Evolutionary conservation across 108 stramenopile species (phyloP).

Genomic region (Seminavis robusta): DNA sequence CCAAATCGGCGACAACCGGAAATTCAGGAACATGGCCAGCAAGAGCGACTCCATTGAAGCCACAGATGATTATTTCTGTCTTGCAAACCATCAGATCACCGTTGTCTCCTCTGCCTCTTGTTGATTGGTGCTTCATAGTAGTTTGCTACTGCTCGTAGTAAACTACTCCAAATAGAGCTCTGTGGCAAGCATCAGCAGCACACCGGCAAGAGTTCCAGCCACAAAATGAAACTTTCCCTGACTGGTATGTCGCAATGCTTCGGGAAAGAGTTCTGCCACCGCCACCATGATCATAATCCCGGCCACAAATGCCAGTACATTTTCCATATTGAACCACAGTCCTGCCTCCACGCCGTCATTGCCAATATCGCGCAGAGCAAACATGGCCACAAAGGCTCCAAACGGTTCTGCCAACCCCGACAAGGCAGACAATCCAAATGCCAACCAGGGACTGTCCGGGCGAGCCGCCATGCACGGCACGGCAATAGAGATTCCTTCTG

Average conservation of each 20-base stretch:
- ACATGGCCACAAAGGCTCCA: conserved; percentile 65
- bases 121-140: too few species aligned
- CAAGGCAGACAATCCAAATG: conserved; percentile 65
- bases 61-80: too few species aligned
- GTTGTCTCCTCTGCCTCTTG: too few species aligned
- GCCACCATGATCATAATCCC: conserved; percentile 84
- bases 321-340: conserved; percentile 52
- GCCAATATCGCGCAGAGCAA: conserved; percentile 9
- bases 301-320: conserved; percentile 81
- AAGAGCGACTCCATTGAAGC: too few species aligned
- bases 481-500: conserved; percentile 82
- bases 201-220: conserved; percentile 36
- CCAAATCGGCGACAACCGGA: too few species aligned
- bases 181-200: conserved; percentile 51
- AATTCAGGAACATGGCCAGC: too few species aligned
- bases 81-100: too few species aligned
- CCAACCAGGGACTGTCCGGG: conserved; percentile 68
- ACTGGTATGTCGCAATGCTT: conserved; percentile 43
- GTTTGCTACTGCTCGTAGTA: too few species aligned
- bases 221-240: conserved; percentile 23
- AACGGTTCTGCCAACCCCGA: conserved; percentile 75
- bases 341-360: background rate
- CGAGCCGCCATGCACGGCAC: conserved; percentile 78
- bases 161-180: too few species aligned
- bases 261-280: conserved; percentile 72